These are phyloP conservation scores for Gastrolobium bilobum DNA, from an alignment of 306 rosid genomes.

Conservation along the genomic window DNA sequence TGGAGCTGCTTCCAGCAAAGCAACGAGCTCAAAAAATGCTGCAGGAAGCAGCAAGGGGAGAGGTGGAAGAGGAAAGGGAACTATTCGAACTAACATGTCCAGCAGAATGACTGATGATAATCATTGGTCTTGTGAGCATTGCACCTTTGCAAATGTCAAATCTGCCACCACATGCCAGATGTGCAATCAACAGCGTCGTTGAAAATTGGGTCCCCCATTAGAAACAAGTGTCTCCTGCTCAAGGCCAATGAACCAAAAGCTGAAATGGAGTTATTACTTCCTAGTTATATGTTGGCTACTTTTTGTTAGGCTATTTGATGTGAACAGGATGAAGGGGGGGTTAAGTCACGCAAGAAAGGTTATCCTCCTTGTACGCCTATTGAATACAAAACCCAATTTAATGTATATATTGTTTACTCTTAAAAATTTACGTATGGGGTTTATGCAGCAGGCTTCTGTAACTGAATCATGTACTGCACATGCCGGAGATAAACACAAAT, in stretches of 20 bases:
- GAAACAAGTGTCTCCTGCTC: slow-evolving; percentile 24
- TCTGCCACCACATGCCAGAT: slow-evolving; percentile 58
- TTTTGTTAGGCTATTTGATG: slow-evolving; percentile 48
- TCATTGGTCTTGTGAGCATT: slow-evolving; percentile 60
- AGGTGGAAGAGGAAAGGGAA: slow-evolving; percentile 65
- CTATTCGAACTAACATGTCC: slow-evolving; percentile 44
- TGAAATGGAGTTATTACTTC: slow-evolving; percentile 36
- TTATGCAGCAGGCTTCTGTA: slow-evolving; percentile 58
- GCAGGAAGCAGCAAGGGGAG: slow-evolving; percentile 64
- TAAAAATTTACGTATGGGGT: slow-evolving; percentile 37
- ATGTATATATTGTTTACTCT: slow-evolving; percentile 58
- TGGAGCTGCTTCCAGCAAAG: slow-evolving; percentile 69
- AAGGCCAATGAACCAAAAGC: slow-evolving; percentile 37
- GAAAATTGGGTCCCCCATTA: slow-evolving; percentile 36
- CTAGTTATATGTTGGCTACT: slow-evolving; percentile 38
- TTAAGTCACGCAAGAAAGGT: slow-evolving; percentile 43
- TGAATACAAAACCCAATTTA: slow-evolving; percentile 42
- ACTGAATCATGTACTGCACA: slow-evolving; percentile 46
- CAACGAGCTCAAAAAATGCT: slow-evolving; percentile 60
- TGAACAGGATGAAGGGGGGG: slow-evolving; percentile 48
- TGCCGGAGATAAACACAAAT: slow-evolving; percentile 52
- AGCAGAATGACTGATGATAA: slow-evolving; percentile 50
- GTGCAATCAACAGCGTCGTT: slow-evolving; percentile 63
- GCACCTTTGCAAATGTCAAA: slow-evolving; percentile 59
- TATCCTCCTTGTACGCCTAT: slow-evolving; percentile 42